Conservation (phyloP, 495 filamentous ascomycete species). For the Trichoderma erinaceum region DNA sequence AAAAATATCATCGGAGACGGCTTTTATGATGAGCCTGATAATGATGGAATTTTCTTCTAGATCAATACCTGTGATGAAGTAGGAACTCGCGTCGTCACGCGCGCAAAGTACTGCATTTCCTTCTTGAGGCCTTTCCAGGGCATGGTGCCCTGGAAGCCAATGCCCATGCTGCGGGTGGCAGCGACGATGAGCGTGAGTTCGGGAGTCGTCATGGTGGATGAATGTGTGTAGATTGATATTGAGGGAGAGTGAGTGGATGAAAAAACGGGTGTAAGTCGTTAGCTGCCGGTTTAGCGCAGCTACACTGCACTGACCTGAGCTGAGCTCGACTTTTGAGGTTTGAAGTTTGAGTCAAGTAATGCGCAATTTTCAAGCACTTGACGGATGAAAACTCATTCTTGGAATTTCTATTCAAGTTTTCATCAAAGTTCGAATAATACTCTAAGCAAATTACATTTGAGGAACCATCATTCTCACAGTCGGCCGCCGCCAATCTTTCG, state of each 20-base stretch:
- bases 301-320: no score
- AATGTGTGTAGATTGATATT: background rate
- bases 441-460: no score
- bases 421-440: no score
- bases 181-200: constrained; percentile 72
- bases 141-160: constrained; percentile 70
- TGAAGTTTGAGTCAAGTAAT: background rate
- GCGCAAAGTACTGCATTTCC: constrained; percentile 92
- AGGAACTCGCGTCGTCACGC: constrained; percentile 67
- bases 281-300: background rate
- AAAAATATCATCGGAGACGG: background rate
- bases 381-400: background rate
- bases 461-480: no score
- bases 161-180: constrained; percentile 72
- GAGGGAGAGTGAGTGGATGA: background rate
- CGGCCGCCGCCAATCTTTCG: background rate
- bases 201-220: constrained; percentile 31
- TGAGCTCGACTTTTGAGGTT: background rate
- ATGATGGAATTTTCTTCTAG: background rate
- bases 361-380: background rate
- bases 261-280: background rate
- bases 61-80: constrained; percentile 20
- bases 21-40: background rate
- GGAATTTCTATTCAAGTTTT: no score
- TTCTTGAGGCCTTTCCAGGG: constrained; percentile 83